Evolutionary conservation across 1,139 yeast genomes (phyloP).

Genomic region (Debaryomyces coudertii): DNA sequence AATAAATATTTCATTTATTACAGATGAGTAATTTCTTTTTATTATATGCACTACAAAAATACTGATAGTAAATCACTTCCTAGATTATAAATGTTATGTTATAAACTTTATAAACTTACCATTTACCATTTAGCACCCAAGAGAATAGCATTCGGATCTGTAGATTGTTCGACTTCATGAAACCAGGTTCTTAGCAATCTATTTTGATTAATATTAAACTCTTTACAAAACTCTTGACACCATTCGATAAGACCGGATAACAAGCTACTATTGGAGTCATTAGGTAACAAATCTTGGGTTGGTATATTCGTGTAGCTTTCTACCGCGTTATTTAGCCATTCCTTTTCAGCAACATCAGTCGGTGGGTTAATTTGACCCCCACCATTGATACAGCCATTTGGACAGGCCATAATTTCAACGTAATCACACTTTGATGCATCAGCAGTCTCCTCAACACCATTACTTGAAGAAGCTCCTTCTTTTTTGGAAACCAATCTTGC

Average conservation of each 20-base stretch:
- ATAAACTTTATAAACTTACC: conserved; percentile 27
- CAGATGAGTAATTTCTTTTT: conserved; percentile 8
- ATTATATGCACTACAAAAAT: not conserved
- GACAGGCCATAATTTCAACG: conserved; percentile 97
- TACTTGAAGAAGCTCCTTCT: conserved; percentile 31
- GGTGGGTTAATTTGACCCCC: conserved; percentile 84
- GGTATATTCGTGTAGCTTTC: conserved; percentile 34
- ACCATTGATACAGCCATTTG: conserved; percentile 96
- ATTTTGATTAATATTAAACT: conserved; percentile 32
- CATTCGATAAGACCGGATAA: conserved; percentile 28
- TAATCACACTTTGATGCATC: conserved; percentile 77
- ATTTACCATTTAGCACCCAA: conserved; percentile 51
- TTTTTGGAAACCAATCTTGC: conserved; percentile 32
- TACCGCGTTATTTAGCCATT: conserved; percentile 43
- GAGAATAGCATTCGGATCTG: conserved; percentile 48
- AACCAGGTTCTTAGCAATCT: conserved; percentile 53
- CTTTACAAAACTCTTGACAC: conserved; percentile 36
- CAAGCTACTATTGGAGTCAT: conserved; percentile 9
- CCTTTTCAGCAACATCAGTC: conserved; percentile 32
- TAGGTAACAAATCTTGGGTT: conserved; percentile 22
- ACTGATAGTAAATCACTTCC: not conserved
- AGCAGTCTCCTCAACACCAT: conserved; percentile 37
- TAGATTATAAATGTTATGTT: not conserved
- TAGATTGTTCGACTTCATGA: conserved; percentile 53
- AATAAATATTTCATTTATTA: conserved; percentile 4